Evolutionary conservation across 2,329 filamentous ascomycete genomes (phyloP).

Genomic region (Colletotrichum lindemuthianum): DNA sequence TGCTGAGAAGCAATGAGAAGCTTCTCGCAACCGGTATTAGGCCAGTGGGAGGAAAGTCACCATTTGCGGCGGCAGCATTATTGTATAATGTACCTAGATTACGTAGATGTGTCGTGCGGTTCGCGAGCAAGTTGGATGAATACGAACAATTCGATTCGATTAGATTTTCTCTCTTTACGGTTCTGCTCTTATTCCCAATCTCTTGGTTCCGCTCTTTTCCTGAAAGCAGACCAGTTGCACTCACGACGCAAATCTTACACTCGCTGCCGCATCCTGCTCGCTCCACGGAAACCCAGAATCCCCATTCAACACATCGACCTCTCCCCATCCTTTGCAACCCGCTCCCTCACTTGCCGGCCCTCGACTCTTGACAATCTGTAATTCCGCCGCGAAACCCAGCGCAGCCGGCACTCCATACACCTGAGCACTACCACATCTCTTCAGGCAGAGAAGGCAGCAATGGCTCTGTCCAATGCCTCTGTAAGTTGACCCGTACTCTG

Average conservation of each 20-base stretch:
- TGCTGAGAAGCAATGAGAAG: no score
- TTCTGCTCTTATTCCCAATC: neutral
- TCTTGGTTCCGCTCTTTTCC: no score
- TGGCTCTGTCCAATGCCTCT: conserved; percentile 24
- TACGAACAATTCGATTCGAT: conserved; percentile 24
- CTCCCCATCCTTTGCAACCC: neutral
- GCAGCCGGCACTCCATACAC: neutral
- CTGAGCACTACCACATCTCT: neutral
- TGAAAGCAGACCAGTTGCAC: no score
- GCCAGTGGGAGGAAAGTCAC: no score
- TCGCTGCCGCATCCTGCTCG: no score
- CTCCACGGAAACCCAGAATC: neutral
- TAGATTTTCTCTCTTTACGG: neutral
- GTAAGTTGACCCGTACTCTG: conserved; percentile 28
- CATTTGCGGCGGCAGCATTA: no score
- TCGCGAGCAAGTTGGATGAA: conserved; percentile 15
- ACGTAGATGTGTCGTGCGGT: neutral
- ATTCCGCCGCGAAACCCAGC: conserved; percentile 20
- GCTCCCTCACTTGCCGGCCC: neutral
- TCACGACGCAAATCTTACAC: no score
- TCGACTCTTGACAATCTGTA: neutral
- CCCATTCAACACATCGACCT: neutral
- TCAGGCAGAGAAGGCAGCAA: conserved; percentile 14
- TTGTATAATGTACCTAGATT: no score
- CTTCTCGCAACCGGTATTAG: no score